Base-by-base conservation (phyloP, 306 rosid species). In the Astragalus membranaceus region DNA sequence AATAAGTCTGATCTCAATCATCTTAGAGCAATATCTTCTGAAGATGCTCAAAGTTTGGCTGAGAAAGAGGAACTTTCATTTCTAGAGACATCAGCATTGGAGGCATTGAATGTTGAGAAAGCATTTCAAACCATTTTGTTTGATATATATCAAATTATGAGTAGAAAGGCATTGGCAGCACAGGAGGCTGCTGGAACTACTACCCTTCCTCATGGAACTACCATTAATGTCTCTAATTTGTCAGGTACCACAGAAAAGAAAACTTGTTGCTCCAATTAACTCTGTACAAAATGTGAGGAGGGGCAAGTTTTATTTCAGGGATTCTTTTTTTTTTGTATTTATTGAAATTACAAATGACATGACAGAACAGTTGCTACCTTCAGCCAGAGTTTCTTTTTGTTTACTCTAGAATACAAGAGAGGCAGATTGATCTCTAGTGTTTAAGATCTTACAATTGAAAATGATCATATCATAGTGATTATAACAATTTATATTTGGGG, bases 161-260 rank as follows among this genome's bases (percentile, higher is more conserved):
- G 92, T 81, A 89, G 75, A 79, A 87, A 87, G 75, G 96, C 96
- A 7, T 62, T 89, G 8, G 96, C 96, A 56, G 88, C 96, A 20
- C 92, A 85, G 29, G 87, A 87, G 37, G 85, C 87, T 32, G 82
- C 82, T 57, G 52, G 76, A 30, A 29, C 85, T 29, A 50, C 85
- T 51, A 87, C 69, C 39, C 54, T 85, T 61, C 89, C 87, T 78
- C 90, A 80, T 0, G 92, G 96, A 14, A 87, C 88, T 47, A 81
- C 92, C 73, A 89, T 85, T 5, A 84, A 87, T 68, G 90, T 85
- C 16, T 76, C 83, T 1, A 85, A 79, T 66, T 41, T 75, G 17
- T 77, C 92, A 0, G 64, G 63, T 72, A 76, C 46, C 52, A n/a
- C 30, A 16, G 84, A 65, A 36, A 86, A 81, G 80, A 83, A 11